Percentiles rank a stretch among this genome's conserved stretches.
Evolutionary conservation across 306 rosid species (phyloP).

Genomic region (Heteromeles arbutifolia): DNA sequence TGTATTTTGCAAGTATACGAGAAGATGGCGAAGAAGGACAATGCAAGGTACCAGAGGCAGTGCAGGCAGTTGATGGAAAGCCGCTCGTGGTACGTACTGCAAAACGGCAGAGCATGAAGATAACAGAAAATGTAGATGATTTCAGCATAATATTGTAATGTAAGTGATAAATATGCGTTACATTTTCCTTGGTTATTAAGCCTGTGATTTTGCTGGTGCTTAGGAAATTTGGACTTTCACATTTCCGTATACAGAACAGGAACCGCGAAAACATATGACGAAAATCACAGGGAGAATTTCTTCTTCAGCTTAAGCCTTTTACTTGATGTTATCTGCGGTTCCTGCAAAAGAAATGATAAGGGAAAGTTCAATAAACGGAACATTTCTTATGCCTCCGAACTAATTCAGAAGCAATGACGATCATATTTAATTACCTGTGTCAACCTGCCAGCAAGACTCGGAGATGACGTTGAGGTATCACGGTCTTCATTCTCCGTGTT

Average conservation of each 20-base stretch:
- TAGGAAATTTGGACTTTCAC: neutral
- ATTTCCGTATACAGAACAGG: neutral
- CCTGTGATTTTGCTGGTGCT: neutral
- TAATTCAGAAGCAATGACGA: neutral
- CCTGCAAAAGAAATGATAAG: neutral
- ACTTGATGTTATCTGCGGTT: slow-evolving; percentile 32
- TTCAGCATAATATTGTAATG: neutral
- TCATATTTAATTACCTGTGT: slow-evolving; percentile 15
- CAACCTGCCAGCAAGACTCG: slow-evolving; percentile 12
- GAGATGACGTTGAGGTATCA: slow-evolving; percentile 23
- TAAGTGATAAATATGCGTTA: no score
- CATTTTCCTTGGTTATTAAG: neutral
- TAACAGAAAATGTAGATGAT: neutral
- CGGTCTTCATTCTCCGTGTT: slow-evolving; percentile 1
- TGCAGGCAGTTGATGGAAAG: slow-evolving; percentile 11
- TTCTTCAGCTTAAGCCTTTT: slow-evolving; percentile 11
- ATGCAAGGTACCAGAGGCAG: slow-evolving; percentile 23
- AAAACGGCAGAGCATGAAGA: neutral
- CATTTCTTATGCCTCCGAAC: neutral
- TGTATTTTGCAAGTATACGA: slow-evolving; percentile 9
- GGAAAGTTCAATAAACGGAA: neutral
- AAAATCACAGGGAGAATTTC: neutral
- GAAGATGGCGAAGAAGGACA: slow-evolving; percentile 29
- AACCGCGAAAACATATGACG: neutral
- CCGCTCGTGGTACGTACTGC: neutral